phyloP scores from a whole-genome alignment of 2,329 filamentous ascomycete genomes.

The Periconia sp. region DNA sequence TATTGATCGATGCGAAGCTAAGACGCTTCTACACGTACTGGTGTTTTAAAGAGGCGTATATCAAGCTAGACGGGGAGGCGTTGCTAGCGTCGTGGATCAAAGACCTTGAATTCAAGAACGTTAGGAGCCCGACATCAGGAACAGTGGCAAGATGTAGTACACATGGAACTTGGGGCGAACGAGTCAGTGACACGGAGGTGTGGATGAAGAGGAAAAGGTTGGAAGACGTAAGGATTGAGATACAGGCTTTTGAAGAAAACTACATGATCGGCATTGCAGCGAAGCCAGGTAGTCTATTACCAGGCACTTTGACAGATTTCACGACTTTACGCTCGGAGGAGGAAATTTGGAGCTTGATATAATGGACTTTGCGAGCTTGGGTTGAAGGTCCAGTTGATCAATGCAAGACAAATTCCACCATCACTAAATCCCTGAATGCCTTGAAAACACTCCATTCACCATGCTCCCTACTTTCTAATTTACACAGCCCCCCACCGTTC shows the following conservation, averaged over 20 bases:
- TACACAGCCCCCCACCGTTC: conserved; percentile 38
- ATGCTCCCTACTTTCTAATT: not conserved
- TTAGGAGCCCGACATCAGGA: conserved; percentile 61
- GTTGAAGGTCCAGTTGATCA: not conserved
- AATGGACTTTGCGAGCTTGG: conserved; percentile 29
- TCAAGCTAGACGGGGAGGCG: conserved; percentile 83
- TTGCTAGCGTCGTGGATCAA: conserved; percentile 75
- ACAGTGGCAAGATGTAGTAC: conserved; percentile 51
- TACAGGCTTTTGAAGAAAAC: conserved; percentile 63
- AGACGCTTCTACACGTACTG: conserved; percentile 78
- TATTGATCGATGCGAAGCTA: conserved; percentile 66
- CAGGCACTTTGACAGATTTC: conserved; percentile 49
- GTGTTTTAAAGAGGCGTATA: conserved; percentile 80
- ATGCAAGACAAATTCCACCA: not conserved
- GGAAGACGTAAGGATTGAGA: conserved; percentile 61
- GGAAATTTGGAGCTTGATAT: conserved; percentile 57
- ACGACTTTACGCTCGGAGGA: conserved; percentile 48
- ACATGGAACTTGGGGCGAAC: conserved; percentile 54
- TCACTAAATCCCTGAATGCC: not conserved
- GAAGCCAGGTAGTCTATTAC: conserved; percentile 42
- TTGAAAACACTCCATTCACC: not conserved
- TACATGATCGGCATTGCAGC: conserved; percentile 65
- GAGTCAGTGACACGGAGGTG: conserved; percentile 56
- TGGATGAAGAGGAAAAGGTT: conserved; percentile 56
- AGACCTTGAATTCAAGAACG: conserved; percentile 71